Evolutionary conservation across 2,329 filamentous ascomycete species (phyloP).

Genomic region (Emmonsia crescens): DNA sequence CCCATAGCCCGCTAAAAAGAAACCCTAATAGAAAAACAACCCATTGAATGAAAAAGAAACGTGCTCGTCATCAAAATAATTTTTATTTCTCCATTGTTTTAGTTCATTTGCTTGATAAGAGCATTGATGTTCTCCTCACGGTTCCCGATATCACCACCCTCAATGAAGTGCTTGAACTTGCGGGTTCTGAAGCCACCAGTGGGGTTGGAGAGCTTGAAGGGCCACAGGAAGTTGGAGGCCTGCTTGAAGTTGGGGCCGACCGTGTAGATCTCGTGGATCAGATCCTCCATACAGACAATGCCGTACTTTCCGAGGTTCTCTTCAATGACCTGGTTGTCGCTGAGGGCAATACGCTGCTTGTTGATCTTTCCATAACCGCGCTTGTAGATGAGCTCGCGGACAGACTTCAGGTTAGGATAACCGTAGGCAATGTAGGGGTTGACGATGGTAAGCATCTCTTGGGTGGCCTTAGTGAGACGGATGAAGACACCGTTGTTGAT

Average conservation of each 20-base stretch:
- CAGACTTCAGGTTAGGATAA: slow-evolving; percentile 98
- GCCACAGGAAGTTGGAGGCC: slow-evolving; percentile 98
- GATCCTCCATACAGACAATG: slow-evolving; percentile 98
- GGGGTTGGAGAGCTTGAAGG: slow-evolving; percentile 99
- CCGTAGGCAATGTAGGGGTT: slow-evolving; percentile 99
- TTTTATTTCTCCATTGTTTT: slow-evolving; percentile 28
- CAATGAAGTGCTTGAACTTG: slow-evolving; percentile 99
- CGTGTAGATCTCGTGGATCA: slow-evolving; percentile 98
- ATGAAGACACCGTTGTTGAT: slow-evolving; percentile 99
- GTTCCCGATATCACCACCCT: slow-evolving; percentile 98
- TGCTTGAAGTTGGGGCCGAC: slow-evolving; percentile 99
- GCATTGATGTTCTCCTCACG: slow-evolving; percentile 96
- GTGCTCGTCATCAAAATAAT: neutral
- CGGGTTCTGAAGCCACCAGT: slow-evolving; percentile 89
- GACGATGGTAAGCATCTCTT: slow-evolving; percentile 95
- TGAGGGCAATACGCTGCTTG: slow-evolving; percentile 93
- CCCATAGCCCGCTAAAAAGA: slow-evolving; percentile 5
- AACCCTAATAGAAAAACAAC: slow-evolving; percentile 4
- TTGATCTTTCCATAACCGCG: slow-evolving; percentile 98
- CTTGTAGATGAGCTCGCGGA: slow-evolving; percentile 99
- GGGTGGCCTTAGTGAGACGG: slow-evolving; percentile 92
- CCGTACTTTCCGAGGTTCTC: slow-evolving; percentile 94
- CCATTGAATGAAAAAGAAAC: neutral
- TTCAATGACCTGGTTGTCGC: slow-evolving; percentile 97
- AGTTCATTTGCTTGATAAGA: slow-evolving; percentile 98